Evolutionary conservation across 495 filamentous ascomycete genomes (phyloP), one percentile per base, ranked within the genome.

Genomic region (Penicillium flavigenum): DNA sequence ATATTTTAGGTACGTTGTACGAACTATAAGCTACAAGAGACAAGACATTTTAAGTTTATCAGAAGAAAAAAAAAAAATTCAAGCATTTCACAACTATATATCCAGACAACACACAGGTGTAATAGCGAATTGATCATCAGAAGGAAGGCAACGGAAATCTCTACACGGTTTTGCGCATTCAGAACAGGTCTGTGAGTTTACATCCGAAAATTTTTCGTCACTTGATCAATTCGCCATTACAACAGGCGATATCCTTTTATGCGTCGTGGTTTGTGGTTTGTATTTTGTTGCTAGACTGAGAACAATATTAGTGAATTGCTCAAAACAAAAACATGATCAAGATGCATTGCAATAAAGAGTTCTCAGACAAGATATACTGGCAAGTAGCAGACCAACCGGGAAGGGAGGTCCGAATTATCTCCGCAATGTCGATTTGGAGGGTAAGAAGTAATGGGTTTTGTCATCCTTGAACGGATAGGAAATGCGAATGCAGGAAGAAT

Each of bases 81-180:
- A 32, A n/a, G 3, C 42, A 32, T 39, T 11, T 14, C 42, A 22
- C 5, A 47, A 45, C 22, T 54, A 54, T 54, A n/a, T 38, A 55
- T 38, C 27, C 56, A 52, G 36, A 47, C 14, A 47, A 60, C 32
- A 56, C 31, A 55, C 44, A 38, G 39, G 14, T 59, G 55, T 54
- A 51, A 46, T 45, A 9, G 57, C 32, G 32, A 57, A 63, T 59
- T 72, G 72, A 75, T 77, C 68, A 72, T 79, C 92, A 97, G 92
- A 95, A 96, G 92, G 92, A 97, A 96, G 92, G 92, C 92, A 97
- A 96, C 92, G 92, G 91, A 95, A 88, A 89, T 88, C 75, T 96
- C 91, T 84, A 92, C 91, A 96, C 72, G 80, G 79, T 78, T 87
- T 94, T 96, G 90, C 89, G 90, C 90, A 89, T 85, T 92, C 85